These are phyloP conservation scores for Agarophyton chilense DNA, from an alignment of 23 red algal species.

Conservation along the genomic window DNA sequence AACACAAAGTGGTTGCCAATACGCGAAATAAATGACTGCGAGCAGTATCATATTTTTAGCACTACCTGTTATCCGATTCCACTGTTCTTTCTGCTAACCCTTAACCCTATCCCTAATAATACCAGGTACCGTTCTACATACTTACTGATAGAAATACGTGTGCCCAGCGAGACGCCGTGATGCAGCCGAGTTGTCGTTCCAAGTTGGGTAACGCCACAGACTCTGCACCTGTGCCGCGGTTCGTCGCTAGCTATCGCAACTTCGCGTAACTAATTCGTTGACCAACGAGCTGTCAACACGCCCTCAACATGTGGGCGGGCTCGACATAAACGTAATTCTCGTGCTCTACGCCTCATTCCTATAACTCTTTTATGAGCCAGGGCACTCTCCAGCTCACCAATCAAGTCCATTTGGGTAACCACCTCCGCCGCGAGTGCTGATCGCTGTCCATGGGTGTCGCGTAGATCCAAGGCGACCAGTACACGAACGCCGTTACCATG, in stretches of 20 bases:
- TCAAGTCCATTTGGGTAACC: conserved; percentile 77
- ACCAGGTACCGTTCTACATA: too few species aligned
- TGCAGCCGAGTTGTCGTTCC: neutral
- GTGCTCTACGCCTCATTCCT: too few species aligned
- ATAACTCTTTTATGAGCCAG: too few species aligned
- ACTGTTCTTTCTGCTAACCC: neutral
- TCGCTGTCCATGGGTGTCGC: conserved; percentile 60
- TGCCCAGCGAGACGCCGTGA: neutral
- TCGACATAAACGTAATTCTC: too few species aligned
- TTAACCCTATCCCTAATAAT: neutral
- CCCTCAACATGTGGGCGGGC: too few species aligned
- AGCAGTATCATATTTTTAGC: neutral
- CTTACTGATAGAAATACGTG: neutral
- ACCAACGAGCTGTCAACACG: neutral
- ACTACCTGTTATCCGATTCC: neutral
- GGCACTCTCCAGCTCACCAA: neutral
- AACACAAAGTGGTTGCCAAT: neutral
- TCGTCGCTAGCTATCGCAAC: too few species aligned
- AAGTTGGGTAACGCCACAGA: too few species aligned
- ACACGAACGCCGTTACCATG: conserved; percentile 68
- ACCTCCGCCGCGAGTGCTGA: conserved; percentile 68
- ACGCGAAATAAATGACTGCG: neutral
- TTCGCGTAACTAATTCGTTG: too few species aligned
- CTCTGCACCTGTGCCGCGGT: too few species aligned
- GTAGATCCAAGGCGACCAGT: conserved; percentile 96